Conservation (phyloP, 2,329 filamentous ascomycete genomes). For the Coccinonectria pachysandricola region DNA sequence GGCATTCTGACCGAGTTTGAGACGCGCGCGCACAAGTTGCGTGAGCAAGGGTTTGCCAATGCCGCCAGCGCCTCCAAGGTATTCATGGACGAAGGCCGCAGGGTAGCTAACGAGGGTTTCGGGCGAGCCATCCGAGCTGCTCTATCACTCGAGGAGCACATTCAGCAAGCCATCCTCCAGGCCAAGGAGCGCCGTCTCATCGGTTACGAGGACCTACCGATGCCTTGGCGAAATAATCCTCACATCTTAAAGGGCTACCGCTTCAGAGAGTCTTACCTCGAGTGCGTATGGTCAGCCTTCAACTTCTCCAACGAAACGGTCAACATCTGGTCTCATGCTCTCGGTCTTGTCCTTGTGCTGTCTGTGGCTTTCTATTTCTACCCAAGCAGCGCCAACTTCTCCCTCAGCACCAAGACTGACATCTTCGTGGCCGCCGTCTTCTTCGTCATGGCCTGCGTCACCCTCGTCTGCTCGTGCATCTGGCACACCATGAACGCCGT, state of each 20-base stretch:
- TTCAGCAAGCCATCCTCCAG: conserved; percentile 64
- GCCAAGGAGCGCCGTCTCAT: conserved; percentile 77
- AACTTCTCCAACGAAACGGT: conserved; percentile 83
- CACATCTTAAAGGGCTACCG: conserved; percentile 89
- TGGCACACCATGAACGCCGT: conserved; percentile 99
- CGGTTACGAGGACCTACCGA: conserved; percentile 78
- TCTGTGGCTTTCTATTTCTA: conserved; percentile 94
- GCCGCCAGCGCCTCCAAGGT: conserved; percentile 57
- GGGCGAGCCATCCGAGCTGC: conserved; percentile 72
- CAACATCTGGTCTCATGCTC: conserved; percentile 95
- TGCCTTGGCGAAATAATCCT: conserved; percentile 90
- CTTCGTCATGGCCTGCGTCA: conserved; percentile 93
- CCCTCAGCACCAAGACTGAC: conserved; percentile 75
- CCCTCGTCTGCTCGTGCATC: conserved; percentile 84
- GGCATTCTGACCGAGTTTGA: conserved; percentile 80
- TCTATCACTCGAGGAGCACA: conserved; percentile 71
- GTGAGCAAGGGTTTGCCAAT: conserved; percentile 61
- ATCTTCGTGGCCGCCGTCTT: conserved; percentile 87
- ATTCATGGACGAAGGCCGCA: conserved; percentile 67
- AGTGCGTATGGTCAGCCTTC: conserved; percentile 77
- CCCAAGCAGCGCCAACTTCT: conserved; percentile 77
- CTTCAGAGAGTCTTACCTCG: conserved; percentile 83
- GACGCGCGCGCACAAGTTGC: conserved; percentile 65
- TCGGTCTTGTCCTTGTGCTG: conserved; percentile 82
- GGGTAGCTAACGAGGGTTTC: conserved; percentile 70